Evolutionary conservation across 169 alveolate genomes (phyloP).

Genomic region (Cryptosporidium parvum): DNA sequence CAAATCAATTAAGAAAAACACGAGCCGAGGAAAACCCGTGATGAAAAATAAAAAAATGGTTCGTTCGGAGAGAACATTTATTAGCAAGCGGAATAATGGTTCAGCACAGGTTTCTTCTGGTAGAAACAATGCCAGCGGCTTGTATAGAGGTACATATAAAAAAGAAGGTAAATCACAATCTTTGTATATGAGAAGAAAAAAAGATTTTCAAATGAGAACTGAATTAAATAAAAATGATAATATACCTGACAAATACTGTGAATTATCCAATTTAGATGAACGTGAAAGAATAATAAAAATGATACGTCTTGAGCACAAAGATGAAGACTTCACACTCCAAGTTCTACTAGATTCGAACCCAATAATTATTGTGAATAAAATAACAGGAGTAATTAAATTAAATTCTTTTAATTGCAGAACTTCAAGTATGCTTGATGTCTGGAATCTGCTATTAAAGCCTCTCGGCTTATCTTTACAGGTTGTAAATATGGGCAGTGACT

Average conservation of each 20-base stretch:
- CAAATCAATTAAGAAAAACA: neutral
- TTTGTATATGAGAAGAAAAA: constrained; percentile 16
- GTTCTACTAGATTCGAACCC: constrained; percentile 30
- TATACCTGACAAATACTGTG: constrained; percentile 31
- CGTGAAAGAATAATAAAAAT: constrained; percentile 43
- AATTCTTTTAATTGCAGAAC: constrained; percentile 52
- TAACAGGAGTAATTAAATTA: constrained; percentile 65
- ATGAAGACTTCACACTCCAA: constrained; percentile 59
- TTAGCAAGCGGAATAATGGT: neutral
- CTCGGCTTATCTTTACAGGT: constrained; percentile 45
- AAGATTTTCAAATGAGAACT: constrained; percentile 40
- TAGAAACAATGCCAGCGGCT: constrained; percentile 1
- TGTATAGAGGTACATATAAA: neutral
- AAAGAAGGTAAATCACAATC: constrained; percentile 27
- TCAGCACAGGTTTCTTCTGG: neutral
- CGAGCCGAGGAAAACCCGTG: neutral
- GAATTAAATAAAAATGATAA: constrained; percentile 29
- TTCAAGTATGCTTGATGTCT: constrained; percentile 38
- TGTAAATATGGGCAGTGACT: constrained; percentile 1
- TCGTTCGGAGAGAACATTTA: neutral
- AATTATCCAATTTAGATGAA: constrained; percentile 29
- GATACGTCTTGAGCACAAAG: constrained; percentile 46
- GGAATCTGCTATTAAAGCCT: constrained; percentile 71
- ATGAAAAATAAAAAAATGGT: neutral
- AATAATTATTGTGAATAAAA: constrained; percentile 52